Evolutionary conservation across 805 yeast genomes (phyloP).

Genomic region (Saccharomycodes ludwigii): DNA sequence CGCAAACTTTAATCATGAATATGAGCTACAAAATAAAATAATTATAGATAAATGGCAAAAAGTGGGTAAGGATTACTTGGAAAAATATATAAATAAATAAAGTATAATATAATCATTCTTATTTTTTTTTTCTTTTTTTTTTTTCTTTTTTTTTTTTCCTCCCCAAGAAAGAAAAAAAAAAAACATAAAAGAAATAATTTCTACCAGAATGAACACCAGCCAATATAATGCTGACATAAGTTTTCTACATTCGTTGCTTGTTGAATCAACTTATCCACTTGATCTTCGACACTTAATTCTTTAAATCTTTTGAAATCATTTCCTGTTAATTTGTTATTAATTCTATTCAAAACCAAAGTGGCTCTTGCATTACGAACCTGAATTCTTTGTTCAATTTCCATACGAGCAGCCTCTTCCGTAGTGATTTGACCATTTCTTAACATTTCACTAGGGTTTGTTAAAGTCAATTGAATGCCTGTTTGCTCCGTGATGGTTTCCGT

Average conservation of each 20-base stretch:
- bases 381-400: constrained; percentile 55
- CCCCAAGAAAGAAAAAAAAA: neutral
- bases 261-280: constrained; percentile 85
- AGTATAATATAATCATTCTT: constrained; percentile 1
- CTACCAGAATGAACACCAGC: constrained; percentile 99
- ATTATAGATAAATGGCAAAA: constrained; percentile 35
- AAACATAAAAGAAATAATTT: neutral
- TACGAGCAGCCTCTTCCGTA: constrained; percentile 59
- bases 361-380: constrained; percentile 84
- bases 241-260: constrained; percentile 96
- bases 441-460: constrained; percentile 56
- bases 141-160: neutral
- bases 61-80: constrained; percentile 10
- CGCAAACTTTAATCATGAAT: constrained; percentile 39
- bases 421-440: constrained; percentile 63
- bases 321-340: constrained; percentile 86
- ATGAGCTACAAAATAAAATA: constrained; percentile 23
- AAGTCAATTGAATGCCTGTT: constrained; percentile 57
- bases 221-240: constrained; percentile 90
- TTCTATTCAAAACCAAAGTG: constrained; percentile 74
- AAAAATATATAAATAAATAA: constrained; percentile 8
- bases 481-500: constrained; percentile 63
- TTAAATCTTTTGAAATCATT: constrained; percentile 70
- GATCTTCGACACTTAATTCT: constrained; percentile 72
- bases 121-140: neutral